Evolutionary conservation across 345 rosid genomes (phyloP).

Genomic region (Trapa incisa): DNA sequence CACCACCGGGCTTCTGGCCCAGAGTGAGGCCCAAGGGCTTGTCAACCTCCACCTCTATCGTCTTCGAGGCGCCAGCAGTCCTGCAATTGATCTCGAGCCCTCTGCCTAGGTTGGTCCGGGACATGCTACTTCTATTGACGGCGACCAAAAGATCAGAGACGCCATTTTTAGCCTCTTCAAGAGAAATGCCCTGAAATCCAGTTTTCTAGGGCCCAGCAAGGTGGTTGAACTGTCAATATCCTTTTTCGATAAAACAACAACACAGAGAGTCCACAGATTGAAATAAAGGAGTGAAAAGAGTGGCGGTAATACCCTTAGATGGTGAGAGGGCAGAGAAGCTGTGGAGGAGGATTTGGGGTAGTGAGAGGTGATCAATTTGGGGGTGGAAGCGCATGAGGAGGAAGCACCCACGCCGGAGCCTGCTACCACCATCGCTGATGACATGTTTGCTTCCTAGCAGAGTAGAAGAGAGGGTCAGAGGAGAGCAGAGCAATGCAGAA

Average conservation of each 20-base stretch:
- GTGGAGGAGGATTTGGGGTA: not conserved
- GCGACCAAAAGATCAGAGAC: slow-evolving; percentile 31
- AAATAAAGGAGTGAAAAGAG: not conserved
- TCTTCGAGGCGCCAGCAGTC: slow-evolving; percentile 63
- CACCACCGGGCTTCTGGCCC: slow-evolving; percentile 86
- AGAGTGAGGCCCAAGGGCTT: slow-evolving; percentile 88
- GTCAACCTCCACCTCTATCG: slow-evolving; percentile 86
- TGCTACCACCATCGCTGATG: slow-evolving; percentile 18
- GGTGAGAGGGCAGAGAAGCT: slow-evolving; percentile 10
- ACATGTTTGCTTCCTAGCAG: not conserved
- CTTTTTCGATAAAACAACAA: too few species aligned
- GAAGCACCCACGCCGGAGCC: slow-evolving; percentile 23
- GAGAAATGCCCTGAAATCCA: slow-evolving; percentile 50
- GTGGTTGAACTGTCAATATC: too few species aligned
- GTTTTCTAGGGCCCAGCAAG: slow-evolving; percentile 27
- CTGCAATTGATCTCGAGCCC: slow-evolving; percentile 47
- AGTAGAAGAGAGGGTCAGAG: too few species aligned
- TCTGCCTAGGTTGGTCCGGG: slow-evolving; percentile 13
- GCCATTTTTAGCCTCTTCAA: slow-evolving; percentile 44
- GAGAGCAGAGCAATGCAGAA: too few species aligned
- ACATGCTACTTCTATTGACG: slow-evolving; percentile 11
- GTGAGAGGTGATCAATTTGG: slow-evolving; percentile 11
- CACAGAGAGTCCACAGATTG: not conserved
- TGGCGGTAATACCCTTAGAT: slow-evolving; percentile 10
- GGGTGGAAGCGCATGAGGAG: slow-evolving; percentile 26